These are phyloP conservation scores for Cucurbita ficifolia DNA, from an alignment of 306 rosid genomes.

Conservation along the genomic window DNA sequence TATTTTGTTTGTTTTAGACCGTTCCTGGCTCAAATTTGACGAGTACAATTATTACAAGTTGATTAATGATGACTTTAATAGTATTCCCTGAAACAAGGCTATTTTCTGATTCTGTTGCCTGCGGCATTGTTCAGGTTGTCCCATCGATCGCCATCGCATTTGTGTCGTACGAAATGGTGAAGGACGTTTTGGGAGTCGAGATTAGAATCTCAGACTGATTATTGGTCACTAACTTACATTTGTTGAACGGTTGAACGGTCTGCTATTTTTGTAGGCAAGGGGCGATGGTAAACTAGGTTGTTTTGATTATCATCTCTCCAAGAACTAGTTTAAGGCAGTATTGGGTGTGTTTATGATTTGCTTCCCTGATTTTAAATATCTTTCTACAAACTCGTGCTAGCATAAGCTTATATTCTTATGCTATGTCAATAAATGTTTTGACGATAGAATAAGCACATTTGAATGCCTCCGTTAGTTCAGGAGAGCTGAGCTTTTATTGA, in stretches of 20 bases:
- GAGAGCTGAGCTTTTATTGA: slow-evolving; percentile 27
- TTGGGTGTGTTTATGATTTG: slow-evolving; percentile 47
- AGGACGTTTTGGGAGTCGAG: slow-evolving; percentile 94
- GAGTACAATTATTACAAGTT: not conserved
- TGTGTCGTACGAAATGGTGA: slow-evolving; percentile 84
- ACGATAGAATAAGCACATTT: slow-evolving; percentile 38
- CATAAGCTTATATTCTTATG: slow-evolving; percentile 28
- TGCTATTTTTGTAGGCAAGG: slow-evolving; percentile 65
- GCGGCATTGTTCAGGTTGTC: slow-evolving; percentile 60
- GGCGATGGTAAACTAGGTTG: slow-evolving; percentile 40
- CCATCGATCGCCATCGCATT: slow-evolving; percentile 94
- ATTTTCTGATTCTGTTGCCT: slow-evolving; percentile 4
- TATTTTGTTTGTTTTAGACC: not conserved
- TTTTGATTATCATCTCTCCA: slow-evolving; percentile 12
- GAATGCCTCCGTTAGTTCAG: slow-evolving; percentile 24
- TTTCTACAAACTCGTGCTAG: slow-evolving; percentile 15
- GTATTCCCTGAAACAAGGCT: not conserved
- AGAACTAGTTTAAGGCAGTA: slow-evolving; percentile 32
- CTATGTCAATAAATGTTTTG: slow-evolving; percentile 51
- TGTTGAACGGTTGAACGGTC: slow-evolving; percentile 11
- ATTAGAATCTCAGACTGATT: slow-evolving; percentile 79
- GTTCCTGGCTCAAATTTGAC: not conserved
- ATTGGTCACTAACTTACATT: slow-evolving; percentile 7
- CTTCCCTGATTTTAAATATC: slow-evolving; percentile 21
- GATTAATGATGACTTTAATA: not conserved